Percentiles rank a stretch among this genome's conserved stretches.
Conservation (phyloP, 345 rosid genomes). For the Hypericum perforatum region DNA sequence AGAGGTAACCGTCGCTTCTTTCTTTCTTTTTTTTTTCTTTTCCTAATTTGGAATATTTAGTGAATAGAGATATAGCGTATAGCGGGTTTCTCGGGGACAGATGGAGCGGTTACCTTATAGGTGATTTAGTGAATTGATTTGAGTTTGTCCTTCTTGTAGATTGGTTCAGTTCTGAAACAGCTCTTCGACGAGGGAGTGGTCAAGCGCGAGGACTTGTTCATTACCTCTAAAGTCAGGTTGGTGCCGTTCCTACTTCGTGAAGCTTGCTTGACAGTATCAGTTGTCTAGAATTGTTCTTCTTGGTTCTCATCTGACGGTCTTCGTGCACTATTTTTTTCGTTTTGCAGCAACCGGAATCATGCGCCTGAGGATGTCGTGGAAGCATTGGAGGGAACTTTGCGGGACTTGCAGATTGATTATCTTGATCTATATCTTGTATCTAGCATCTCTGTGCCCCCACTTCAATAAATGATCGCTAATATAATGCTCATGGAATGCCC, state of each 20-base stretch:
- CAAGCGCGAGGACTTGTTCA: conserved; percentile 5
- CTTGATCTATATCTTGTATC: conserved; percentile 6
- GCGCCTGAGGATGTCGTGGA: conserved; percentile 3
- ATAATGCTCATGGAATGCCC: too few species aligned
- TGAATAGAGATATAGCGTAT: too few species aligned
- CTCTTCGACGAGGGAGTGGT: conserved; percentile 6
- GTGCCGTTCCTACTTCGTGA: neutral
- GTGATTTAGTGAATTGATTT: too few species aligned
- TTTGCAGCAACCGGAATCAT: neutral
- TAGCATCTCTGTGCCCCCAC: neutral
- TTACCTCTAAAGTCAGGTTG: conserved; percentile 6
- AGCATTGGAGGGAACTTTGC: conserved; percentile 1
- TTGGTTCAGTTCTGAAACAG: conserved; percentile 5
- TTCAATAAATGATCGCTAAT: neutral
- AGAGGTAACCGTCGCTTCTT: neutral
- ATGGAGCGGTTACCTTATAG: too few species aligned
- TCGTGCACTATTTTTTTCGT: too few species aligned
- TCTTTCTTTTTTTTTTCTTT: neutral
- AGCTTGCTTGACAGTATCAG: too few species aligned
- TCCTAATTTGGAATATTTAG: too few species aligned
- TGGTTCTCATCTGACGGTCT: too few species aligned
- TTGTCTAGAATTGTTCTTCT: neutral
- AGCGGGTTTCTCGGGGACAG: too few species aligned
- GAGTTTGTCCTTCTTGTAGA: neutral
- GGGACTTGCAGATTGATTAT: conserved; percentile 6